These are phyloP conservation scores for Fusarium algeriense DNA, from an alignment of 2,329 filamentous ascomycete genomes.

Conservation along the genomic window DNA sequence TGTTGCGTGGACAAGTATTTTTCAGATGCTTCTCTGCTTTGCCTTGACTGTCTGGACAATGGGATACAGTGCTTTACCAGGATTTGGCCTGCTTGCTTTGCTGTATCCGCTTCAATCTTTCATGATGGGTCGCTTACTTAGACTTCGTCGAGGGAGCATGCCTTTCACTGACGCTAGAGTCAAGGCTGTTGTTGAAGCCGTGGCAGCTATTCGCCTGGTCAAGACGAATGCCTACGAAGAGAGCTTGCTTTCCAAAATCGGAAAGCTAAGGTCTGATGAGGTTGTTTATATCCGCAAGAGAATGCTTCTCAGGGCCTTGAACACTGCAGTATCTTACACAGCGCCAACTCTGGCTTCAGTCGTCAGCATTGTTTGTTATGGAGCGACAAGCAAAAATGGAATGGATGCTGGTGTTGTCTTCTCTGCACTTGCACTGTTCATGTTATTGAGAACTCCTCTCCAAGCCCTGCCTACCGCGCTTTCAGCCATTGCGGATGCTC, in stretches of 20 bases:
- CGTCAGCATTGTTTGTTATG: conserved; percentile 28
- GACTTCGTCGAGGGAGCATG: conserved; percentile 25
- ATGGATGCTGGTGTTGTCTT: conserved; percentile 28
- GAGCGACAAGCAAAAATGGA: conserved; percentile 14
- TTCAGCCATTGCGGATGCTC: conserved; percentile 24
- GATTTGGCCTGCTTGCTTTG: conserved; percentile 14
- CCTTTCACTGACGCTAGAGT: conserved; percentile 21
- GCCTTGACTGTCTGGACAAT: conserved; percentile 34
- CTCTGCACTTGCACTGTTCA: conserved; percentile 17
- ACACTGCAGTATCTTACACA: conserved; percentile 23
- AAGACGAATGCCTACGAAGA: conserved; percentile 33
- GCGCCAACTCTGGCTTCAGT: conserved; percentile 25
- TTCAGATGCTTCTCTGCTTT: conserved; percentile 49
- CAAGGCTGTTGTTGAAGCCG: conserved; percentile 26
- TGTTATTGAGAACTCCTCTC: conserved; percentile 19
- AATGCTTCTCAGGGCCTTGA: conserved; percentile 29
- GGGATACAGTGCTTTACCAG: conserved; percentile 26
- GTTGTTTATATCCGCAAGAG: conserved; percentile 30
- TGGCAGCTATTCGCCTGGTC: conserved; percentile 17
- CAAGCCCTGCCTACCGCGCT: conserved; percentile 16
- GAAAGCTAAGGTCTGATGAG: conserved; percentile 22
- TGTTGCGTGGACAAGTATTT: conserved; percentile 49
- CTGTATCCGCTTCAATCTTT: conserved; percentile 31
- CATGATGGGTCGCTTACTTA: conserved; percentile 22
- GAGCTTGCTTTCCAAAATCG: conserved; percentile 26